Evolutionary conservation across 1,139 yeast species (phyloP).

Genomic region (Nakaseomyces kungkrabaensis): DNA sequence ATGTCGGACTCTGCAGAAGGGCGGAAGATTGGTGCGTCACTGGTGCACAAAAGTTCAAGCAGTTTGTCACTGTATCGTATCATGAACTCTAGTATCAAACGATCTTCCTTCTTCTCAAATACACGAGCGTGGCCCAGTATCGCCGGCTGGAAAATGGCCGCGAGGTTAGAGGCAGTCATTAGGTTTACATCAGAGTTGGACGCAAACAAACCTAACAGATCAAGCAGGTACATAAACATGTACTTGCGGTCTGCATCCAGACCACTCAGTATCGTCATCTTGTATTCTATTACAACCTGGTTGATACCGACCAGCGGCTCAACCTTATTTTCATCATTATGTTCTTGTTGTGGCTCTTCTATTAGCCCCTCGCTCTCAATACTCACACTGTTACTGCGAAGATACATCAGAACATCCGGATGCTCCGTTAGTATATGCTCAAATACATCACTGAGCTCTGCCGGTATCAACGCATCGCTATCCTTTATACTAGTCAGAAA

Average conservation of each 20-base stretch:
- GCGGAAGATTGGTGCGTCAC: neutral
- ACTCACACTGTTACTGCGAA: neutral
- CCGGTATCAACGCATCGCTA: slow-evolving; percentile 84
- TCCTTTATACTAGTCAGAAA: slow-evolving; percentile 55
- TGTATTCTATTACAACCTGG: neutral
- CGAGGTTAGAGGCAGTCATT: slow-evolving; percentile 84
- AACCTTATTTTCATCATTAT: neutral
- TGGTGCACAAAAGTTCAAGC: neutral
- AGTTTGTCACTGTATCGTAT: slow-evolving; percentile 2
- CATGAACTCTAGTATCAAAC: slow-evolving; percentile 1
- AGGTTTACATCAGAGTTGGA: slow-evolving; percentile 61
- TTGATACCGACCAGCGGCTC: neutral
- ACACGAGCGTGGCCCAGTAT: slow-evolving; percentile 5
- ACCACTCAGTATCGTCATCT: slow-evolving; percentile 16
- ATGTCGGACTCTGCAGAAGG: neutral
- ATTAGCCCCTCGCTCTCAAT: neutral
- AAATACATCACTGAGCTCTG: slow-evolving; percentile 60
- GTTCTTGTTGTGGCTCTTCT: neutral
- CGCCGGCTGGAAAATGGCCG: slow-evolving; percentile 92
- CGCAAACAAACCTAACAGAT: slow-evolving; percentile 73
- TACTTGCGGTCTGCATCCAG: neutral
- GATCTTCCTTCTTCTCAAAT: neutral
- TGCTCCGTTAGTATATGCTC: slow-evolving; percentile 51
- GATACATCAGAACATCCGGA: slow-evolving; percentile 26
- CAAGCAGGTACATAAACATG: slow-evolving; percentile 55